These are phyloP conservation scores for Alternaria brassicicola DNA, from an alignment of 2,329 filamentous ascomycete genomes.

Conservation along the genomic window DNA sequence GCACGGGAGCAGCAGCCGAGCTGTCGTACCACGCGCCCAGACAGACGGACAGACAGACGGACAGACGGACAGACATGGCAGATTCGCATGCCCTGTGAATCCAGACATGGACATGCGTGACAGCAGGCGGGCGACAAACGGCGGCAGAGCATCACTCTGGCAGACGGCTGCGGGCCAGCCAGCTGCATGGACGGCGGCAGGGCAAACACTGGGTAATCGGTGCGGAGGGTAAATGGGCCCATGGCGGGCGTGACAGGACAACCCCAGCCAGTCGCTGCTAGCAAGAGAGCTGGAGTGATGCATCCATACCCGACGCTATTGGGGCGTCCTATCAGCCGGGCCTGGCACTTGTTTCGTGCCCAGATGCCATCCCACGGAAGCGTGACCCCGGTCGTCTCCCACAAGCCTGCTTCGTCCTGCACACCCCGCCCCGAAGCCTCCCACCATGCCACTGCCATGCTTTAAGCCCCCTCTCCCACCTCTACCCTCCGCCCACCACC, in stretches of 20 bases:
- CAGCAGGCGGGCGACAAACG: slow-evolving; percentile 26
- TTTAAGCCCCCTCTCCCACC: slow-evolving; percentile 38
- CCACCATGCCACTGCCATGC: slow-evolving; percentile 12
- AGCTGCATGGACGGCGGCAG: slow-evolving; percentile 14
- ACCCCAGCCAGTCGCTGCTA: slow-evolving; percentile 33
- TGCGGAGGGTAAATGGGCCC: slow-evolving; percentile 19
- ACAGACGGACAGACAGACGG: not conserved
- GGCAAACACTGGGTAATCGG: slow-evolving; percentile 25
- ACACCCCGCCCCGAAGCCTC: slow-evolving; percentile 20
- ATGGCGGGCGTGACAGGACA: slow-evolving; percentile 22
- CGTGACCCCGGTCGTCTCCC: slow-evolving; percentile 4
- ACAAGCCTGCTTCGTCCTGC: slow-evolving; percentile 18
- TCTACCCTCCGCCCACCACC: slow-evolving; percentile 20
- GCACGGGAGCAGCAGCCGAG: slow-evolving; percentile 28
- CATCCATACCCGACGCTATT: slow-evolving; percentile 43
- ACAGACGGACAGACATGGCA: not conserved
- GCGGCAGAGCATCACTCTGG: slow-evolving; percentile 24
- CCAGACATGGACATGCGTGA: slow-evolving; percentile 7
- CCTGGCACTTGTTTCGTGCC: slow-evolving; percentile 23
- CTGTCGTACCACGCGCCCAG: slow-evolving; percentile 32
- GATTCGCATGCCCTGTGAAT: slow-evolving; percentile 5
- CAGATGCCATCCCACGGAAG: slow-evolving; percentile 33
- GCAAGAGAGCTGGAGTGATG: slow-evolving; percentile 29
- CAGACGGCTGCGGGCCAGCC: slow-evolving; percentile 20
- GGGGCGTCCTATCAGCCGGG: slow-evolving; percentile 42